Conservation (phyloP, 2,329 filamentous ascomycete species). For the Alternaria triticimaculans region DNA sequence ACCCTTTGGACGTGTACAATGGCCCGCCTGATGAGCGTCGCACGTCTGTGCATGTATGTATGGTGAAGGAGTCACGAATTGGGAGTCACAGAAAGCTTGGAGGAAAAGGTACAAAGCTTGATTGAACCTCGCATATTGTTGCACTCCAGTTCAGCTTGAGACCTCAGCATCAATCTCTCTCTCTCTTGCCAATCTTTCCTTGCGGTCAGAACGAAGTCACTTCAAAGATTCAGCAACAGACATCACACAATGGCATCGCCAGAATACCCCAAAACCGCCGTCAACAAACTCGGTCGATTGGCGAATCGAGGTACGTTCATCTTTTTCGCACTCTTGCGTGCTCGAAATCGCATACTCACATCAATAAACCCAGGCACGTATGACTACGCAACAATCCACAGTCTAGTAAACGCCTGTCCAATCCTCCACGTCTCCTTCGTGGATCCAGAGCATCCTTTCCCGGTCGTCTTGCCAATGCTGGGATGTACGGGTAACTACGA, state of each 20-base stretch:
- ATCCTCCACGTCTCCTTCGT: constrained; percentile 48
- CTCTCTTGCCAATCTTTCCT: no score
- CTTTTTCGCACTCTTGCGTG: no score
- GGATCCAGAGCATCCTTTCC: constrained; percentile 61
- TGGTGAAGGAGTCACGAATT: background rate
- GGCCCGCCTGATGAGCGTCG: background rate
- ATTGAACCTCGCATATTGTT: background rate
- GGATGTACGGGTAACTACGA: constrained; percentile 44
- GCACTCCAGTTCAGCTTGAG: background rate
- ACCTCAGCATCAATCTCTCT: background rate
- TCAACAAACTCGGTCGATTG: constrained; percentile 38
- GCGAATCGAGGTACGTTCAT: constrained; percentile 33
- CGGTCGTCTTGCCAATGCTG: constrained; percentile 49
- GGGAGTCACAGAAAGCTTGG: background rate
- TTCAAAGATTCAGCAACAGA: background rate
- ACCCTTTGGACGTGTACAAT: background rate
- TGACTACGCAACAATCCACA: constrained; percentile 45
- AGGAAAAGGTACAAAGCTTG: background rate
- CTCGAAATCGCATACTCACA: background rate
- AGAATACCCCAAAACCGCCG: constrained; percentile 34
- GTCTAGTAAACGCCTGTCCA: constrained; percentile 38
- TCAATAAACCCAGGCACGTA: constrained; percentile 31
- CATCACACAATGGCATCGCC: constrained; percentile 8
- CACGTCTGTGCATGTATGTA: background rate
- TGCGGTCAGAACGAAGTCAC: background rate